Evolutionary conservation across 345 rosid species (phyloP).

Genomic region (Brassica incana): DNA sequence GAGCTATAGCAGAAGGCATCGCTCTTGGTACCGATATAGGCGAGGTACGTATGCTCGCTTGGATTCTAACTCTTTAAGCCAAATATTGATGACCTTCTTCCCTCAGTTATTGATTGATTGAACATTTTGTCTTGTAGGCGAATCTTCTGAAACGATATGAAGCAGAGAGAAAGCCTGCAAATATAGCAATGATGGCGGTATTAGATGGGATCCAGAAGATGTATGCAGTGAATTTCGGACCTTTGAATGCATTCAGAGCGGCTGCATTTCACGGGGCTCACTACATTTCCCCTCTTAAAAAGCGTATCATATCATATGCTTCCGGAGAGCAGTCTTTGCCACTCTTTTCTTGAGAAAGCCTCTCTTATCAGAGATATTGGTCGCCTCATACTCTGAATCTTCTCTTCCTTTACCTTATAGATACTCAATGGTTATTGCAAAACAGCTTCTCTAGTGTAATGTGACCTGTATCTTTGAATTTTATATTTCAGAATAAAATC

Average conservation of each 20-base stretch:
- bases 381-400: too few relatives aligned
- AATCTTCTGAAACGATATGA: slow-evolving; percentile 66
- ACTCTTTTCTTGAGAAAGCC: too few relatives aligned
- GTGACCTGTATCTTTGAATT: too few relatives aligned
- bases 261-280: slow-evolving; percentile 83
- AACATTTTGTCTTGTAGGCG: slow-evolving; percentile 41
- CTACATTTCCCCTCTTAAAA: slow-evolving; percentile 74
- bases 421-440: too few relatives aligned
- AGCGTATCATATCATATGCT: too few relatives aligned
- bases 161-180: slow-evolving; percentile 78
- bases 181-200: slow-evolving; percentile 79
- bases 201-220: slow-evolving; percentile 90
- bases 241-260: slow-evolving; percentile 73
- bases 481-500: too few relatives aligned
- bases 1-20: slow-evolving; percentile 47
- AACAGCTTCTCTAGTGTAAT: too few relatives aligned
- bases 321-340: too few relatives aligned
- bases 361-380: too few relatives aligned
- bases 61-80: not conserved
- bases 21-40: not conserved
- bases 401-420: too few relatives aligned
- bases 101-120: slow-evolving; percentile 10
- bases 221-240: slow-evolving; percentile 78
- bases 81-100: slow-evolving; percentile 8
- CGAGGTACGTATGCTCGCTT: not conserved